phyloP scores from a whole-genome alignment of 2,329 filamentous ascomycete species.

The Fusarium robinianum region DNA sequence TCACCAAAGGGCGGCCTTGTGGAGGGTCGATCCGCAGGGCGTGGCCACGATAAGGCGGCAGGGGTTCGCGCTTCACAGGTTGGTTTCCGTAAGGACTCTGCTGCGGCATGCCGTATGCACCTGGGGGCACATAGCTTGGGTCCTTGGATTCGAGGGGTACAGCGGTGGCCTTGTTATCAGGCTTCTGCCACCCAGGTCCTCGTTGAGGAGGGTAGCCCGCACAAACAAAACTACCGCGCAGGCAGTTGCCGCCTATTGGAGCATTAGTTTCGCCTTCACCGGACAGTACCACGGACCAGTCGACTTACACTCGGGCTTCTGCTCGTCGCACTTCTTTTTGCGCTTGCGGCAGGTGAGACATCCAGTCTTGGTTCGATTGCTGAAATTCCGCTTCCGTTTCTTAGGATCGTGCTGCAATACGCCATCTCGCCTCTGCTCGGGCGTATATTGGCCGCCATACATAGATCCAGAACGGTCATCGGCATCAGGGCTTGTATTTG shows the following conservation, averaged over 20 bases:
- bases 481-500: constrained; percentile 58
- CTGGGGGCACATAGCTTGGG: constrained; percentile 62
- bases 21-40: constrained; percentile 66
- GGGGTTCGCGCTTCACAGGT: constrained; percentile 57
- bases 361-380: constrained; percentile 93
- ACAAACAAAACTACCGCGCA: constrained; percentile 86
- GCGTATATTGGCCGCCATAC: constrained; percentile 50
- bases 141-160: constrained; percentile 86
- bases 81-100: constrained; percentile 45
- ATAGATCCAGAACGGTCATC: constrained; percentile 52
- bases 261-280: too few relatives aligned
- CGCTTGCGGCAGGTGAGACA: constrained; percentile 89
- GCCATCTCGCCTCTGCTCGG: constrained; percentile 54
- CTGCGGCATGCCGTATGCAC: constrained; percentile 66
- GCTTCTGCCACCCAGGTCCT: constrained; percentile 74
- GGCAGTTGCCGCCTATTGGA: constrained; percentile 78
- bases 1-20: constrained; percentile 58
- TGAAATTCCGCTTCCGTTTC: constrained; percentile 81
- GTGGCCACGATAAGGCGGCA: constrained; percentile 65
- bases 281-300: constrained; percentile 10
- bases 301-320: constrained; percentile 84
- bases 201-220: constrained; percentile 86
- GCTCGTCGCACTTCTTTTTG: constrained; percentile 98
- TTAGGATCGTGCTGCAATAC: constrained; percentile 64
- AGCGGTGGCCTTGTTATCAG: constrained; percentile 68